Conservation (phyloP, 306 rosid genomes). For the Oxytropis ochrocephala region DNA sequence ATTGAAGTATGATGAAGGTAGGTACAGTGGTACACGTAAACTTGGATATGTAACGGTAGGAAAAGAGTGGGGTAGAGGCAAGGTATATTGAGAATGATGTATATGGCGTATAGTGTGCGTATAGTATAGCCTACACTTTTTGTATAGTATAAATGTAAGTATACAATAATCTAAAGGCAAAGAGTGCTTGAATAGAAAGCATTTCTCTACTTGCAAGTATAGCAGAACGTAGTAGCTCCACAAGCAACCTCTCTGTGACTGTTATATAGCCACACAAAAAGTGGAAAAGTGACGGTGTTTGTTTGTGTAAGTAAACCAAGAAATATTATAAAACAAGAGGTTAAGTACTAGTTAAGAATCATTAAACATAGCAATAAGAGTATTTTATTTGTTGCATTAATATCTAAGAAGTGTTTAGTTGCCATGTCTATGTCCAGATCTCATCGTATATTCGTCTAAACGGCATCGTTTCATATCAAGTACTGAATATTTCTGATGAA, state of each 20-base stretch:
- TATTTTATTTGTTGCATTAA: too few species aligned
- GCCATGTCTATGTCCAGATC: background rate
- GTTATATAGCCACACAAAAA: background rate
- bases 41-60: conserved; percentile 8
- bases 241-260: background rate
- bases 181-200: conserved; percentile 16
- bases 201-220: conserved; percentile 7
- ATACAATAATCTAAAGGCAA: background rate
- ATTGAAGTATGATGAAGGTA: conserved; percentile 4
- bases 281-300: background rate
- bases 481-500: background rate
- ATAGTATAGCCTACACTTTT: conserved; percentile 18
- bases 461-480: background rate
- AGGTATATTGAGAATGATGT: conserved; percentile 20
- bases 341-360: background rate
- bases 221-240: background rate
- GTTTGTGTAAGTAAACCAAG: background rate
- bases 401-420: background rate
- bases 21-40: background rate
- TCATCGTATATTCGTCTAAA: background rate
- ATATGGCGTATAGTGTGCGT: conserved; percentile 24
- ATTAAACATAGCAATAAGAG: too few species aligned
- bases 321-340: background rate
- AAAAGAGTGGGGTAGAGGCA: conserved; percentile 25
- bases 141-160: background rate